A percentile compares a stretch with the other conserved stretches of the same genome.
Conservation (phyloP, 257 asterid genomes). For the Petunia axillaris region DNA sequence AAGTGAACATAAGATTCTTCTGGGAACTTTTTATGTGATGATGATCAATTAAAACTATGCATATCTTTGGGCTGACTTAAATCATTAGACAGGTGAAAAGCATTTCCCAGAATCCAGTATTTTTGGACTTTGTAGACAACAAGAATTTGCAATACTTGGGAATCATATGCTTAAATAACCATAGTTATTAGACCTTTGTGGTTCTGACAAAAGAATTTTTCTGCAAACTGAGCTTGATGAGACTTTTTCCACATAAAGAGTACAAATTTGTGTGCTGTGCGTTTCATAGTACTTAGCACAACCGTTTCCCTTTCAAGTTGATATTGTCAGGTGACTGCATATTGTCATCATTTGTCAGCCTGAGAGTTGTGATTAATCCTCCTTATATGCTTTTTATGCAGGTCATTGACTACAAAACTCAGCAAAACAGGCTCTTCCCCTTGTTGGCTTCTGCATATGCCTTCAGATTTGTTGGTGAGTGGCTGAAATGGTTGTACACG, state of each 20-base stretch:
- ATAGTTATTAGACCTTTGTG: background rate
- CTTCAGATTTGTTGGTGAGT: constrained; percentile 93
- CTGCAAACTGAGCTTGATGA: background rate
- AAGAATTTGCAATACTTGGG: background rate
- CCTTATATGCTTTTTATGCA: constrained; percentile 35
- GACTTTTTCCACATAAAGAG: background rate
- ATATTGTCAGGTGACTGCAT: background rate
- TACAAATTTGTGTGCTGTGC: background rate
- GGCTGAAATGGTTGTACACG: constrained; percentile 89
- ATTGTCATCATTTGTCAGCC: background rate
- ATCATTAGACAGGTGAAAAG: background rate
- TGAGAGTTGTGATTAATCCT: constrained; percentile 2
- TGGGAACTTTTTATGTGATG: background rate
- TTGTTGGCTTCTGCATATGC: constrained; percentile 98
- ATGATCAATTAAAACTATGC: background rate
- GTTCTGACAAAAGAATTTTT: background rate
- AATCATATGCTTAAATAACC: background rate
- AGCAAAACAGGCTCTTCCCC: constrained; percentile 92
- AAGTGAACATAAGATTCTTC: background rate
- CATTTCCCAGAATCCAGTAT: background rate
- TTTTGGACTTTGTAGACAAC: background rate
- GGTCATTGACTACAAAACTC: constrained; percentile 97
- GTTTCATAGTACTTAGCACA: background rate
- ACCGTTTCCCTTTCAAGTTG: background rate
- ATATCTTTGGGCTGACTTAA: background rate